Conservation (phyloP, 768 basidiomycete genomes). For the Termitomyces bulborhizus region DNA sequence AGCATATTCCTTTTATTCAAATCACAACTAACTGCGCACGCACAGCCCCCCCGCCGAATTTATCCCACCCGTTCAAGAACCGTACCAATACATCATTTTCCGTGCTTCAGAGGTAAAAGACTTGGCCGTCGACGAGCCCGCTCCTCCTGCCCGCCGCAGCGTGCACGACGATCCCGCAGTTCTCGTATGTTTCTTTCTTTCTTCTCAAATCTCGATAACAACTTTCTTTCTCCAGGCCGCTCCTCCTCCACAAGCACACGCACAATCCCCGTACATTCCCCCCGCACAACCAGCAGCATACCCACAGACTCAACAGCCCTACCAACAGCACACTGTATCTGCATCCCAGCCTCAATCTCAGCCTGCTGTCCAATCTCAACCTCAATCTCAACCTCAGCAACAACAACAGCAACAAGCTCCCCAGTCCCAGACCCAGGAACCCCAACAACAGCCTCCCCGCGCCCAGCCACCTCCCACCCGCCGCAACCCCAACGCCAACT, state of each 20-base stretch:
- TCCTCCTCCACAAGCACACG: conserved; percentile 8
- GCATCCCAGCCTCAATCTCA: too few relatives aligned
- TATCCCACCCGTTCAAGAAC: conserved; percentile 77
- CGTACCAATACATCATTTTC: conserved; percentile 88
- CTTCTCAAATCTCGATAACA: background rate
- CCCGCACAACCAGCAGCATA: background rate
- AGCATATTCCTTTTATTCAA: conserved; percentile 15
- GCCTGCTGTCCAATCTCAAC: too few relatives aligned
- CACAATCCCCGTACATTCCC: background rate
- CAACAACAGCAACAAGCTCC: too few relatives aligned
- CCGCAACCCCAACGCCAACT: conserved; percentile 24
- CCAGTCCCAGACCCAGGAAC: background rate
- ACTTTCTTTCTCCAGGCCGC: background rate
- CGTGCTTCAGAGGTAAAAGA: conserved; percentile 88
- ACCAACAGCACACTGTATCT: too few relatives aligned
- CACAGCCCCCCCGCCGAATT: conserved; percentile 66
- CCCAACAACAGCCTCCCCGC: conserved; percentile 7
- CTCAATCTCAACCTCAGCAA: too few relatives aligned
- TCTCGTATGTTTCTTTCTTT: conserved; percentile 29
- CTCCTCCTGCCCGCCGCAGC: conserved; percentile 37
- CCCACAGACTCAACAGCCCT: too few relatives aligned
- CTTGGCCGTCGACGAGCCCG: conserved; percentile 73
- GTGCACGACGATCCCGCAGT: conserved; percentile 85
- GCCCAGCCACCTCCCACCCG: conserved; percentile 13
- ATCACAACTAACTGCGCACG: too few relatives aligned